A percentile compares a stretch with the other conserved stretches of the same genome.
Conservation (phyloP, 371 early-diverging fungal genomes). For the Actinomucor elegans region DNA sequence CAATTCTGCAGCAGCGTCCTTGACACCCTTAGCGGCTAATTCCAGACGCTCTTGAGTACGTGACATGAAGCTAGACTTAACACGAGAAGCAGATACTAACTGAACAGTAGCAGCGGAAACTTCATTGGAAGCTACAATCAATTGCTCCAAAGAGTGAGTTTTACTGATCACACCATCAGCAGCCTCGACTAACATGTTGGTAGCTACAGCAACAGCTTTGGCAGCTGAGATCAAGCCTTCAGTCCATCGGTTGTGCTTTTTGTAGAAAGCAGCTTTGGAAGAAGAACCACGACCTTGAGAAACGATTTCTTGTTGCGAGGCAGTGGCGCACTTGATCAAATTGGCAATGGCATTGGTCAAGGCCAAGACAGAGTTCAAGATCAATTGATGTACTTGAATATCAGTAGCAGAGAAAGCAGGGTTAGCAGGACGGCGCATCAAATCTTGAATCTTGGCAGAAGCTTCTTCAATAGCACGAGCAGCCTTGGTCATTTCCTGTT, state of each 20-base stretch:
- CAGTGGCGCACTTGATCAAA: constrained; percentile 92
- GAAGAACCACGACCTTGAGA: constrained; percentile 86
- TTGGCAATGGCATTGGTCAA: constrained; percentile 94
- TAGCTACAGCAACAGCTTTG: constrained; percentile 91
- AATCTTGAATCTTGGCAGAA: constrained; percentile 73
- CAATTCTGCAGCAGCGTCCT: constrained; percentile 87
- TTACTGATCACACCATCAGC: constrained; percentile 95
- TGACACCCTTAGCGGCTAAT: constrained; percentile 89
- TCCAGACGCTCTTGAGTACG: constrained; percentile 92
- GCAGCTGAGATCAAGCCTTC: constrained; percentile 98
- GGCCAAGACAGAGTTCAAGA: constrained; percentile 88
- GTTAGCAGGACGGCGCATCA: constrained; percentile 77
- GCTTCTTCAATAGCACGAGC: constrained; percentile 93
- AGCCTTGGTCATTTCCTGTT: constrained; percentile 91
- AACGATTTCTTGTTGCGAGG: constrained; percentile 95
- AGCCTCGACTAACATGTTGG: constrained; percentile 88
- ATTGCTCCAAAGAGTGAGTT: constrained; percentile 87
- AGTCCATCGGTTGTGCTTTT: constrained; percentile 98
- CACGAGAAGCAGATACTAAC: constrained; percentile 95
- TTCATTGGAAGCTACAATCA: constrained; percentile 95
- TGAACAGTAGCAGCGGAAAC: constrained; percentile 96
- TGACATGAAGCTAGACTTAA: constrained; percentile 89
- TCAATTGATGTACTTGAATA: constrained; percentile 88
- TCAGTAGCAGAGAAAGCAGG: constrained; percentile 71
- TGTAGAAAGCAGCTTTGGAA: constrained; percentile 93